These are phyloP conservation scores for Bisporella sp. DNA, from an alignment of 2,329 filamentous ascomycete genomes.

Conservation along the genomic window DNA sequence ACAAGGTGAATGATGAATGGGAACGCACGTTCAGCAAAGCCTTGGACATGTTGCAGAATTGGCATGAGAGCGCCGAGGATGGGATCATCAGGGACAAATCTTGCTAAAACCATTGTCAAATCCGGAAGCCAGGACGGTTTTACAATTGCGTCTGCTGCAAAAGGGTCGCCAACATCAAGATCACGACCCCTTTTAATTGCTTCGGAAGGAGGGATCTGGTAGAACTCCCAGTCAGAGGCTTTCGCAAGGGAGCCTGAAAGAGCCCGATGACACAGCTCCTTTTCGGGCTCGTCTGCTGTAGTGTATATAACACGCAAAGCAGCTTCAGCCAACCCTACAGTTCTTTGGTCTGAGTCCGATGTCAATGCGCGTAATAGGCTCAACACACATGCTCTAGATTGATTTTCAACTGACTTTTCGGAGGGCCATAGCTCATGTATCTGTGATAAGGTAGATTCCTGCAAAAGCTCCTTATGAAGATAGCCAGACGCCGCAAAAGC, in stretches of 20 bases:
- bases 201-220: slow-evolving; percentile 50
- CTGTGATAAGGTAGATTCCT: slow-evolving; percentile 49
- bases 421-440: slow-evolving; percentile 29
- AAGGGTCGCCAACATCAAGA: slow-evolving; percentile 7
- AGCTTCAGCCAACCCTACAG: slow-evolving; percentile 53
- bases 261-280: slow-evolving; percentile 38
- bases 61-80: slow-evolving; percentile 62
- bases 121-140: slow-evolving; percentile 52
- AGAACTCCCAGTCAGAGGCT: slow-evolving; percentile 51
- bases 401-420: slow-evolving; percentile 28
- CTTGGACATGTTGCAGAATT: slow-evolving; percentile 57
- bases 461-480: slow-evolving; percentile 51
- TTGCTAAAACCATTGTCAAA: slow-evolving; percentile 55
- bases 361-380: slow-evolving; percentile 55
- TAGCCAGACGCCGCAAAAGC: slow-evolving; percentile 73
- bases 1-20: slow-evolving; percentile 83
- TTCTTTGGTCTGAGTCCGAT: slow-evolving; percentile 46
- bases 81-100: slow-evolving; percentile 52
- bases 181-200: slow-evolving; percentile 3
- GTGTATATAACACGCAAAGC: slow-evolving; percentile 51
- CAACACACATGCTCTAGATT: slow-evolving; percentile 59
- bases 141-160: slow-evolving; percentile 30
- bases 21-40: slow-evolving; percentile 67
- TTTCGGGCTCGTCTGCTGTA: slow-evolving; percentile 32
- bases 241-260: slow-evolving; percentile 44